phyloP scores from a whole-genome alignment of 495 filamentous ascomycete species.

The Podospora pseudoanserina region DNA sequence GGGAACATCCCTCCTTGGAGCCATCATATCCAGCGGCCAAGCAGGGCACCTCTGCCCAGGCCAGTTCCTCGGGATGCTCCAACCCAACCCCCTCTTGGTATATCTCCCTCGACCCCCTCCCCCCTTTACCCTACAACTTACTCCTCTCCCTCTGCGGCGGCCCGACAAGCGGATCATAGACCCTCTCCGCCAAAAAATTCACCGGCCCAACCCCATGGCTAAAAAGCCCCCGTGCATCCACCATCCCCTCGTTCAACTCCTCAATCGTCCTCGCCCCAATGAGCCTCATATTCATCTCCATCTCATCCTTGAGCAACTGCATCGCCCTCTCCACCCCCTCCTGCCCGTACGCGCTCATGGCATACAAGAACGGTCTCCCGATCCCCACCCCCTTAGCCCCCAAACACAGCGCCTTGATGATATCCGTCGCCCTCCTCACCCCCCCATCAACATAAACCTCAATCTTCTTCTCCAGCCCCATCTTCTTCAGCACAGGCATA shows the following conservation, averaged over 20 bases:
- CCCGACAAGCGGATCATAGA: slow-evolving; percentile 44
- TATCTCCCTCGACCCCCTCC: too few species aligned
- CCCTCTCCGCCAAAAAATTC: slow-evolving; percentile 56
- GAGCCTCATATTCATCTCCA: slow-evolving; percentile 98
- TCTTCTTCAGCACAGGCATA: slow-evolving; percentile 84
- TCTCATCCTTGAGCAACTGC: slow-evolving; percentile 94
- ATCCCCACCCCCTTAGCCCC: slow-evolving; percentile 93
- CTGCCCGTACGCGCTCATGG: slow-evolving; percentile 90
- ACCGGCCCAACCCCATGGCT: slow-evolving; percentile 64
- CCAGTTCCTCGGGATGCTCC: too few species aligned
- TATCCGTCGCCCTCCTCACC: slow-evolving; percentile 84
- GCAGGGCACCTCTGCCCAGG: too few species aligned
- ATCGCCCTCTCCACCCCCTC: slow-evolving; percentile 87
- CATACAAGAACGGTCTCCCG: slow-evolving; percentile 89
- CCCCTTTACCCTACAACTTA: slow-evolving; percentile 19
- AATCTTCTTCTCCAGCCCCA: slow-evolving; percentile 76
- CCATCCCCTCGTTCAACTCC: slow-evolving; percentile 71
- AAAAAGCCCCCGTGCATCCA: slow-evolving; percentile 71
- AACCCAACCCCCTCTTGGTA: too few species aligned
- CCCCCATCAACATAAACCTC: slow-evolving; percentile 93
- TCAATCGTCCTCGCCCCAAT: slow-evolving; percentile 72
- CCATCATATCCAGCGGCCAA: too few species aligned
- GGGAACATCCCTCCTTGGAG: too few species aligned
- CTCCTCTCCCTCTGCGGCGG: slow-evolving; percentile 38
- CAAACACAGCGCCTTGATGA: slow-evolving; percentile 91